Evolutionary conservation across 2,329 filamentous ascomycete species (phyloP).

Genomic region (Colletotrichum echinochloae): DNA sequence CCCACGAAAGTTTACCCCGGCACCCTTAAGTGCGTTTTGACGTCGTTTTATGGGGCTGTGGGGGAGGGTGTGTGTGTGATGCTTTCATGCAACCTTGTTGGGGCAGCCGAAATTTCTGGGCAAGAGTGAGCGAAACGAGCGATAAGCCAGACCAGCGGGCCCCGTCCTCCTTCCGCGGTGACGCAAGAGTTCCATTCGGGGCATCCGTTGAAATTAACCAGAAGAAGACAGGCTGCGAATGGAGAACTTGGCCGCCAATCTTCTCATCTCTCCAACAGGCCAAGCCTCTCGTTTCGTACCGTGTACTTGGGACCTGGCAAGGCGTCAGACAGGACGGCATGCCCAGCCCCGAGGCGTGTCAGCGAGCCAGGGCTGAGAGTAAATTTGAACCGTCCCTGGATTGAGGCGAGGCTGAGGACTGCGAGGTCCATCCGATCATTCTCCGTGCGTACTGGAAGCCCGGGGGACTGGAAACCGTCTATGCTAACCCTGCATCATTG

Average conservation of each 20-base stretch:
- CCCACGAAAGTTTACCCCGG: slow-evolving; percentile 35
- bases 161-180: slow-evolving; percentile 6
- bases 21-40: slow-evolving; percentile 32
- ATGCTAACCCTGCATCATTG: neutral
- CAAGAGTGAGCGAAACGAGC: slow-evolving; percentile 16
- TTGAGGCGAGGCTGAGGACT: slow-evolving; percentile 34
- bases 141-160: slow-evolving; percentile 4
- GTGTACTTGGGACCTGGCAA: slow-evolving; percentile 2
- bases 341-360: slow-evolving; percentile 13
- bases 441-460: slow-evolving; percentile 8
- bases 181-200: slow-evolving; percentile 19
- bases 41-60: slow-evolving; percentile 42
- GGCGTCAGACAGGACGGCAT: slow-evolving; percentile 13
- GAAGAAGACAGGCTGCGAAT: too few relatives aligned
- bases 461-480: slow-evolving; percentile 5
- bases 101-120: slow-evolving; percentile 24
- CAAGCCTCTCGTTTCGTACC: slow-evolving; percentile 2
- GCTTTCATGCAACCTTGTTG: slow-evolving; percentile 39
- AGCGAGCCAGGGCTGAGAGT: slow-evolving; percentile 24
- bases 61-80: slow-evolving; percentile 34
- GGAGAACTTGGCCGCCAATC: neutral
- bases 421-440: slow-evolving; percentile 20
- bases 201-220: neutral
- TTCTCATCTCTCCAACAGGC: slow-evolving; percentile 7
- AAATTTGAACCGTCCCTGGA: slow-evolving; percentile 30